Base-by-base conservation (phyloP, 805 yeast species). In the Saccharomycopsis javanensis region DNA sequence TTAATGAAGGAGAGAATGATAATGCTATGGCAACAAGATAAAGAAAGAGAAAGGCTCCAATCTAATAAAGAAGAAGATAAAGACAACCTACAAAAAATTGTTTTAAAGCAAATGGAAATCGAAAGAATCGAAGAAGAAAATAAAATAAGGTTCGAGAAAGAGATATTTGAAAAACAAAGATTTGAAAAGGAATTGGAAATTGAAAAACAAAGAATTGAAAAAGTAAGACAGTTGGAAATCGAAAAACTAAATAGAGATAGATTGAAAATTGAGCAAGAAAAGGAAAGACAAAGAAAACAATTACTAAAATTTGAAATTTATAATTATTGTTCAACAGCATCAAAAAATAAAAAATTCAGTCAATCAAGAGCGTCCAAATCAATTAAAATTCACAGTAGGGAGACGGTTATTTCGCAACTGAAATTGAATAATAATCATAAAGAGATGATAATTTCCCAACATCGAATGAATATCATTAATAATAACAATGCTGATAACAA, bases 371-470 rank as follows among this genome's bases (percentile, higher is more conserved):
- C 25, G 4, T 8, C n/a, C 2, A 42, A 42, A 11, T 11, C 5
- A 10, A 20, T 20, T 15, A 42, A 15, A 20, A 23, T 20, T 8
- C 18, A 3, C 11, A 16, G 15, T 10, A 18, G 6, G 8, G 48
- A 42, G 28, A 42, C 25, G 25, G 15, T 20, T 20, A 5, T 42
- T 20, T 42, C 48, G 15, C 28, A 42, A 10, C n/a, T n/a, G 23
- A 42, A 42, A 25, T 20, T 8, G 35, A 33, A 33, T n/a, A 35
- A 35, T 8, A n/a, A n/a, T 15, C 42, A 35, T n/a, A 35, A 35
- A 35, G 42, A 35, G 46, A 45, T 54, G 45, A 45, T 54, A 46
- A 30, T 37, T 50, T 35, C 42, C 3, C 42, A 35, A 20, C 42
- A 35, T 15, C 15, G 42, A 35, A 42, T 42, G 48, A 42, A 42